Percentiles rank a stretch among this genome's conserved stretches.
Conservation (phyloP, 768 basidiomycete genomes). For the Russula ochroleuca region DNA sequence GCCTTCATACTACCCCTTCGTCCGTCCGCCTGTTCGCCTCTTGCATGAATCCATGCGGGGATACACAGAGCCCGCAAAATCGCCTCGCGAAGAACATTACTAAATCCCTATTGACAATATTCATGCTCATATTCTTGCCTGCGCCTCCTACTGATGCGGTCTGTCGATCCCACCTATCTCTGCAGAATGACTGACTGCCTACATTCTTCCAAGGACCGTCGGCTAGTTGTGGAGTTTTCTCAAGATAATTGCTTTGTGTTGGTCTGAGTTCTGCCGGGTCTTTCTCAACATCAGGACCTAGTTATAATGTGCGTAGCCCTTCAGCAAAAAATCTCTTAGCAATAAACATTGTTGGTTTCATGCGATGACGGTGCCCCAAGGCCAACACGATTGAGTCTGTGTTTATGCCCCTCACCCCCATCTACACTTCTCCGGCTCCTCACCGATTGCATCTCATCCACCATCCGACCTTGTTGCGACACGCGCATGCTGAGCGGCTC, state of each 20-base stretch:
- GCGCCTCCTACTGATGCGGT: constrained; percentile 5
- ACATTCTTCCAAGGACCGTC: background rate
- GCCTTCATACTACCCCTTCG: no score
- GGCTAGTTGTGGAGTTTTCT: background rate
- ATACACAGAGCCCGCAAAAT: background rate
- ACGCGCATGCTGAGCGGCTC: background rate
- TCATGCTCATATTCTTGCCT: no score
- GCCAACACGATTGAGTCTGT: background rate
- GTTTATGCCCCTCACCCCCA: constrained; percentile 1
- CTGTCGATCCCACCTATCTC: background rate
- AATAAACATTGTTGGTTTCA: background rate
- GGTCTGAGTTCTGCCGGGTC: background rate
- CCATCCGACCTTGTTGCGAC: constrained; percentile 10
- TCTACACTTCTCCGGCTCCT: background rate
- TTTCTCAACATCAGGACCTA: background rate
- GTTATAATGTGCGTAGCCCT: background rate
- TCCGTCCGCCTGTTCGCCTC: no score
- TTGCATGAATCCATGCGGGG: no score
- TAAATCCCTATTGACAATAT: background rate
- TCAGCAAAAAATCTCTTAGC: background rate
- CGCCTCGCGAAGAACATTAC: background rate
- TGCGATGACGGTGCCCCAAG: background rate
- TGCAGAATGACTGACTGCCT: background rate
- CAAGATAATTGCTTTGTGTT: background rate
- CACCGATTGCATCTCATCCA: constrained; percentile 9